Evolutionary conservation across 108 stramenopile species (phyloP), one percentile per base, ranked within the genome.

Genomic region (Pseudonitzschia multiseries): DNA sequence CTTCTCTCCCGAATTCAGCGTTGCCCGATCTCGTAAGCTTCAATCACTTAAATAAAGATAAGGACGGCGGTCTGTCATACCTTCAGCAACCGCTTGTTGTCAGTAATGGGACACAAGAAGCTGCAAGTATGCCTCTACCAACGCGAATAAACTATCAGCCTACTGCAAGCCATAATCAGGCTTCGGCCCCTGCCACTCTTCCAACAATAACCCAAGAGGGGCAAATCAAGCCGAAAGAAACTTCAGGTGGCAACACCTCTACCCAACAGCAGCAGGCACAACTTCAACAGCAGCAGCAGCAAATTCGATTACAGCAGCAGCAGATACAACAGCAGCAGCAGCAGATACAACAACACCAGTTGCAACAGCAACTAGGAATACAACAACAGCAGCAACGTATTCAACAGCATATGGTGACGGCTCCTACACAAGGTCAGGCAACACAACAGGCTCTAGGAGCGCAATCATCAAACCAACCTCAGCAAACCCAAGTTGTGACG

Each of bases 241-340:
- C 27, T 57, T 29, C 46, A 28, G 60, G 59, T 33, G 56, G 46
- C 4, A 60, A 27, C 17, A 14, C 65, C 32, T 32, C 43, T 5
- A 62, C 72, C 0, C 72, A 73, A 20, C 72, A 73, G 20, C 62
- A 63, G 20, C 72, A 73, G 48, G 48, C 41, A 50, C 72, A 73
- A 43, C 46, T 73, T 31, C 72, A 73, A 52, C 72, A 76, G 68
- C 66, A 69, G 52, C 78, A 74, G 69, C 51, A 40, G 18, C 71
- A 62, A 40, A 62, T 62, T 62, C 61, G 61, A 6, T 33, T 62
- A 41, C 60, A 57, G 36, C 68, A 61, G 22, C 56, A 60, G 29
- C 57, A 67, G 27, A 59, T 68, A 22, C 76, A 69, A 22, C 81
- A 76, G 48, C 71, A 73, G 46, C 57, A 66, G 24, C 73, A 83